Evolutionary conservation across 306 rosid species (phyloP), one percentile per base, ranked within the genome.

Genomic region (Benincasa hispida): DNA sequence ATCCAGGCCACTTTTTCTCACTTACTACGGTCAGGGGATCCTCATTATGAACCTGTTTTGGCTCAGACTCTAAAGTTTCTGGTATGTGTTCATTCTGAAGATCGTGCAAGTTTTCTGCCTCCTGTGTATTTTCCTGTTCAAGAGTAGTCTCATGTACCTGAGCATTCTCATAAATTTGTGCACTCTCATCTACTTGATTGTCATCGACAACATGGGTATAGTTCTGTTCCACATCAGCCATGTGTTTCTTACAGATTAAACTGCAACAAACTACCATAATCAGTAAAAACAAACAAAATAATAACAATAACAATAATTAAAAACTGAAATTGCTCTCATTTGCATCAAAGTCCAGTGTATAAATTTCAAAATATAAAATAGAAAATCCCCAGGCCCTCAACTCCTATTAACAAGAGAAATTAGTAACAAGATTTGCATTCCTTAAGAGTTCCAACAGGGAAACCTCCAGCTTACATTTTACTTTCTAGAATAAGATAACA

Each of bases 1-100:
- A 95, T 72, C 99, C 99, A 0, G 96, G 99, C 99, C 99, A 95
- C 82, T 87, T 95, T 87, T 92, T 95, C 85, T 95, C 99, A 60
- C 88, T 94, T 83, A 65, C 86, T 74, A 80, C 90, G 42, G 50
- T 27, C n/a, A 70, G 81, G 24, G 86, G 24, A 78, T 82, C 94
- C 59, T 93, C 90, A 28, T 76, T 85, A 10, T 21, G 85, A 75
- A 14, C 77, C 75, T 59, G 81, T 73, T 79, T 86, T 50, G 84
- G 83, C 41, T 89, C 90, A 25, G 45, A 30, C 56, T 42, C 84
- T 32, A 76, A 80, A 60, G 47, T 76, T 67, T 81, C 85, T 25
- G 75, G 73, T 18, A 70, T 73, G 5, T 83, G 86, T 54, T 78
- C 82, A 9, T 4, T 83, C 59, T 78, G 90, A 51, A 42, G 84